Percentiles rank a stretch among this genome's conserved stretches.
phyloP scores from a whole-genome alignment of 768 basidiomycete species.

The Russula compacta region DNA sequence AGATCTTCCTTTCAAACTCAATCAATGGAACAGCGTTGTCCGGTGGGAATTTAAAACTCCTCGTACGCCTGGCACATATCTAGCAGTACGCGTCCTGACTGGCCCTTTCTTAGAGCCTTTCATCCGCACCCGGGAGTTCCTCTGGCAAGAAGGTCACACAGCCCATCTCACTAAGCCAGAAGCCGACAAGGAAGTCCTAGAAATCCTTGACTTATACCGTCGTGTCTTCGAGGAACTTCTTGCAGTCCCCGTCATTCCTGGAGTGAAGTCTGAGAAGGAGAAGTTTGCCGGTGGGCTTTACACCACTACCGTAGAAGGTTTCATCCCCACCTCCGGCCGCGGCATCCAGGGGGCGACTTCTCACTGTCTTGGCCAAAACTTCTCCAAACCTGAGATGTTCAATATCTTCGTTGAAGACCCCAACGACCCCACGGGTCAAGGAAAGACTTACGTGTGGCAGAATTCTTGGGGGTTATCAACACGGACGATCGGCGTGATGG shows the following conservation, averaged over 20 bases:
- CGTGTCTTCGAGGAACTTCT: conserved; percentile 94
- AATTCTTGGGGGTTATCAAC: conserved; percentile 98
- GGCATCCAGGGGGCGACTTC: conserved; percentile 98
- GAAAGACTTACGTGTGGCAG: conserved; percentile 87
- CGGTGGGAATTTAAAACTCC: conserved; percentile 99
- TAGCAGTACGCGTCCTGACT: background rate
- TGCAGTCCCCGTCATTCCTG: conserved; percentile 94
- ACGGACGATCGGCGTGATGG: conserved; percentile 96
- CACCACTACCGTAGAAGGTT: conserved; percentile 97
- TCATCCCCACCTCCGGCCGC: conserved; percentile 92
- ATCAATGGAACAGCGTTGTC: conserved; percentile 99
- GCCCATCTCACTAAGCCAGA: conserved; percentile 83
- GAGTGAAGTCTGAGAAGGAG: conserved; percentile 97
- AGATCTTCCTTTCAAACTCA: conserved; percentile 92
- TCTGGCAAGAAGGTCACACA: conserved; percentile 99
- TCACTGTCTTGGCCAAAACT: conserved; percentile 97
- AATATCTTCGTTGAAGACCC: conserved; percentile 97
- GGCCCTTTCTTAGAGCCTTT: conserved; percentile 64
- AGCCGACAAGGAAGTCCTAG: conserved; percentile 83
- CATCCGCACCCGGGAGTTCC: conserved; percentile 97
- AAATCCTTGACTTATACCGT: conserved; percentile 94
- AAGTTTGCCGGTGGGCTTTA: conserved; percentile 98
- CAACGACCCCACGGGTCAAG: conserved; percentile 52
- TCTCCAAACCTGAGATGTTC: conserved; percentile 94
- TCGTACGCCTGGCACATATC: conserved; percentile 39